A percentile compares a stretch with the other conserved stretches of the same genome.
phyloP scores from a whole-genome alignment of 768 basidiomycete genomes.

The Solioccasus polychromus region DNA sequence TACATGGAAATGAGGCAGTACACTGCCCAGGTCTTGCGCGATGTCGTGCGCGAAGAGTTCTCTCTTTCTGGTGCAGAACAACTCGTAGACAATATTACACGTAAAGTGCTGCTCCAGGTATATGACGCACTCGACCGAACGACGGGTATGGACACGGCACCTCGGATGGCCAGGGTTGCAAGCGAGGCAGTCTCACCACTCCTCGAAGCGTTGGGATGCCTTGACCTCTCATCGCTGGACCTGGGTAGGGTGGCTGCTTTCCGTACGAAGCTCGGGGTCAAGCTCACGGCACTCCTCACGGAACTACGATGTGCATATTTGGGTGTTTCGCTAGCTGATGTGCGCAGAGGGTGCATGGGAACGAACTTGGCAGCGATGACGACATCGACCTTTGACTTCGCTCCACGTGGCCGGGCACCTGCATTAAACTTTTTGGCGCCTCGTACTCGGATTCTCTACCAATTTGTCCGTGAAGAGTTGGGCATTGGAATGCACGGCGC shows the following conservation, averaged over 20 bases:
- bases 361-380: slow-evolving; percentile 15
- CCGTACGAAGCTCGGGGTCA: slow-evolving; percentile 15
- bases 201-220: slow-evolving; percentile 42
- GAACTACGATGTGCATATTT: slow-evolving; percentile 31
- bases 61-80: slow-evolving; percentile 7
- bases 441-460: slow-evolving; percentile 65
- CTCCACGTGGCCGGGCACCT: slow-evolving; percentile 56
- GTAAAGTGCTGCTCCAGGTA: slow-evolving; percentile 40
- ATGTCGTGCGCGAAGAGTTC: slow-evolving; percentile 14
- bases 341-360: slow-evolving; percentile 11
- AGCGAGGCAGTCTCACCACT: slow-evolving; percentile 58
- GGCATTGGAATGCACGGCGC: slow-evolving; percentile 81
- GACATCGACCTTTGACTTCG: slow-evolving; percentile 39
- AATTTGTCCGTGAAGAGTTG: slow-evolving; percentile 67
- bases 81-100: slow-evolving; percentile 14
- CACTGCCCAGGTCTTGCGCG: slow-evolving; percentile 20
- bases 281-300: slow-evolving; percentile 19
- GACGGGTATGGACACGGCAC: slow-evolving; percentile 65
- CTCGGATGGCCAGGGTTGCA: slow-evolving; percentile 71
- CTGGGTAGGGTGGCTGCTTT: slow-evolving; percentile 24
- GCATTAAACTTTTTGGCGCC: slow-evolving; percentile 56
- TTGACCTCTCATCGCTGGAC: slow-evolving; percentile 16
- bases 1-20: slow-evolving; percentile 57
- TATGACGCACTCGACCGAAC: slow-evolving; percentile 58
- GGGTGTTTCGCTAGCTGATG: slow-evolving; percentile 20